phyloP scores from a whole-genome alignment of 192 early-diverging fungal species.

The Coemansia sp. region DNA sequence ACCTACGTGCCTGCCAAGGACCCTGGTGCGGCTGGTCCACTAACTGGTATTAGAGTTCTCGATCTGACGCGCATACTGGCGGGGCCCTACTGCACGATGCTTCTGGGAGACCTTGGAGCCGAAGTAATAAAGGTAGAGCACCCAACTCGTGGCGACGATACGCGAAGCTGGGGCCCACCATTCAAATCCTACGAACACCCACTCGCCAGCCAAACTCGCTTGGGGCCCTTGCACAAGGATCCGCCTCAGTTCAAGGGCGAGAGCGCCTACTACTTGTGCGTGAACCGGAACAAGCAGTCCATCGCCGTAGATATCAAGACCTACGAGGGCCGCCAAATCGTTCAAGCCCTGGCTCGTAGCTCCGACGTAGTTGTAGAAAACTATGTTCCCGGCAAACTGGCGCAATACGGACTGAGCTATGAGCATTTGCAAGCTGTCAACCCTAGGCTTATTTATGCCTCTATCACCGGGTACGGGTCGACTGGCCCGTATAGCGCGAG shows the following conservation, averaged over 20 bases:
- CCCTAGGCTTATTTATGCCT: slow-evolving; percentile 84
- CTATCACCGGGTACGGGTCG: slow-evolving; percentile 85
- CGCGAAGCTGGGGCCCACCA: slow-evolving; percentile 84
- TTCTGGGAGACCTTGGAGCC: slow-evolving; percentile 82
- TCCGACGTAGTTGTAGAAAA: slow-evolving; percentile 92
- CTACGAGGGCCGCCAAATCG: slow-evolving; percentile 62
- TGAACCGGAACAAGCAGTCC: slow-evolving; percentile 93
- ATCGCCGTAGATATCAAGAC: slow-evolving; percentile 86
- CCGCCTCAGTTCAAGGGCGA: slow-evolving; percentile 59
- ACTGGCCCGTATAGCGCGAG: slow-evolving; percentile 79
- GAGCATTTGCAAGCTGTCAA: slow-evolving; percentile 69
- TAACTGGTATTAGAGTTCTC: slow-evolving; percentile 68
- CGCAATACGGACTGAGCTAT: slow-evolving; percentile 75
- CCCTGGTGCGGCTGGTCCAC: slow-evolving; percentile 40
- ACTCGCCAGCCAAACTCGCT: slow-evolving; percentile 28
- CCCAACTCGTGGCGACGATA: slow-evolving; percentile 84
- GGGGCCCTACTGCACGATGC: slow-evolving; percentile 80
- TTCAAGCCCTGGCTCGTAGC: slow-evolving; percentile 66
- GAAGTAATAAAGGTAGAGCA: slow-evolving; percentile 92
- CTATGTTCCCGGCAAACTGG: slow-evolving; percentile 88
- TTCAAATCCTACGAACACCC: slow-evolving; percentile 25
- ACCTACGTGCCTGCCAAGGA: background rate
- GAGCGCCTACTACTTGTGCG: slow-evolving; percentile 87
- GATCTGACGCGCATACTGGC: slow-evolving; percentile 78
- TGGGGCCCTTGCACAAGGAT: slow-evolving; percentile 16